These are phyloP conservation scores for Aspergillus baeticus DNA, from an alignment of 495 filamentous ascomycete species.

Conservation along the genomic window DNA sequence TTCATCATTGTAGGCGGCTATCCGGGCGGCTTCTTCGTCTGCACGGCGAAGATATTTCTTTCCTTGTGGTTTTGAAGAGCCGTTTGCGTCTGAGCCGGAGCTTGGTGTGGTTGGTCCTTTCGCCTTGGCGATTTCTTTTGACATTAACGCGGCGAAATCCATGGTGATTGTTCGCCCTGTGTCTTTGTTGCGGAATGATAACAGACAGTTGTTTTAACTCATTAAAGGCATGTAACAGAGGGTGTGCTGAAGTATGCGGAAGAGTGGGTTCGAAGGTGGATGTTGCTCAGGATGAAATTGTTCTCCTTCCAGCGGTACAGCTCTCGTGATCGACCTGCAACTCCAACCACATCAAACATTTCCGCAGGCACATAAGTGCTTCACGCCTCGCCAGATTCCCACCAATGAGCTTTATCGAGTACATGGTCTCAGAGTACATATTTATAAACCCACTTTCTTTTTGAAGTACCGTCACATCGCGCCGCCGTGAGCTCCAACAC, in stretches of 20 bases:
- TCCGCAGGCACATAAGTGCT: slow-evolving; percentile 1
- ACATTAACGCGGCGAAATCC: slow-evolving; percentile 94
- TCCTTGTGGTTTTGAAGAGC: slow-evolving; percentile 30
- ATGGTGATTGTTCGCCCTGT: slow-evolving; percentile 47
- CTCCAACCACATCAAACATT: background rate
- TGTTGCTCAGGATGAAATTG: background rate
- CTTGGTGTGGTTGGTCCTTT: slow-evolving; percentile 44
- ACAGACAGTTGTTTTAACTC: too few relatives aligned
- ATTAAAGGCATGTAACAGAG: background rate
- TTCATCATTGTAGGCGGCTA: slow-evolving; percentile 76
- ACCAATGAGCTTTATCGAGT: background rate
- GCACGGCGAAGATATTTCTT: slow-evolving; percentile 87
- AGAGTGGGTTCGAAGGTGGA: background rate
- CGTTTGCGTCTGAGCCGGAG: slow-evolving; percentile 24
- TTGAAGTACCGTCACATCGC: background rate
- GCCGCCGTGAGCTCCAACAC: slow-evolving; percentile 3
- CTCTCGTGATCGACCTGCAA: background rate
- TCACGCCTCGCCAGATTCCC: background rate
- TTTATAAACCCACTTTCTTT: background rate
- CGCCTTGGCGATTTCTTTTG: slow-evolving; percentile 80
- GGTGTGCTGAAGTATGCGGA: background rate
- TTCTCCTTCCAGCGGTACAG: background rate
- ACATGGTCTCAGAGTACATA: background rate
- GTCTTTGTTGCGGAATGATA: too few relatives aligned
- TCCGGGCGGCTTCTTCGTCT: slow-evolving; percentile 80